Base-by-base conservation (phyloP, 164 flowering plant species). In the Vitis amurensis region DNA sequence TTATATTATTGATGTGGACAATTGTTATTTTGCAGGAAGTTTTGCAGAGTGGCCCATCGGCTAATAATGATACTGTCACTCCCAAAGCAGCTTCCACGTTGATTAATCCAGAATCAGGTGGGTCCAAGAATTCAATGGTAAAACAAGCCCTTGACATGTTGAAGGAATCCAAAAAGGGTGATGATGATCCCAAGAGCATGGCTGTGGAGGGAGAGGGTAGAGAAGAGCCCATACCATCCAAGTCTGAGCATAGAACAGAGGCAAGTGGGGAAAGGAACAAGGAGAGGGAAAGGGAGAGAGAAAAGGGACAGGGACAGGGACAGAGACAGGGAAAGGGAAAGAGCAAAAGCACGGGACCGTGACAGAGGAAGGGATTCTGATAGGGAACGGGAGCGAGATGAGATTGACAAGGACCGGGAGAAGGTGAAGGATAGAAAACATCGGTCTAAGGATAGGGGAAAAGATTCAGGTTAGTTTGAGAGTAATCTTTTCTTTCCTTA, bases 341-440 rank as follows among this genome's bases (percentile, higher is more conserved):
- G 59, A 51, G 75, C 70, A 8, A 76, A 78, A 37, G 79, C 44
- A 37, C 44, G 44, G 62, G 92, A 85, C 11, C 87, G 87, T 61
- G 96, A 89, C 17, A 80, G 97, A 68, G 90, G 87, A 11, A 84
- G 93, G 77, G 98, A 91, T 58, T 82, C 89, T 69, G 94, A 89
- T 61, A 77, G 87, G 77, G 91, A 81, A 59, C 69, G 89, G 49
- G 89, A 84, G 13, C 76, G 86, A 59, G 85, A 80, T 8, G 87
- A 86, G 15, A 23, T 48, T 27, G 85, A 88, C 7, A 82, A 91
- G 69, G 91, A 88, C 59, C 81, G 84, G 73, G 94, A 88, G 7
- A 88, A 77, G 67, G 72, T 68, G 27, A 88, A 80, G 80, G 94
- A 88, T 27, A 80, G 87, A 78, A 74, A 82, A 68, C 90, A 82